Conservation (phyloP, 1,284 basidiomycete genomes). For the Trichosporon sp. region DNA sequence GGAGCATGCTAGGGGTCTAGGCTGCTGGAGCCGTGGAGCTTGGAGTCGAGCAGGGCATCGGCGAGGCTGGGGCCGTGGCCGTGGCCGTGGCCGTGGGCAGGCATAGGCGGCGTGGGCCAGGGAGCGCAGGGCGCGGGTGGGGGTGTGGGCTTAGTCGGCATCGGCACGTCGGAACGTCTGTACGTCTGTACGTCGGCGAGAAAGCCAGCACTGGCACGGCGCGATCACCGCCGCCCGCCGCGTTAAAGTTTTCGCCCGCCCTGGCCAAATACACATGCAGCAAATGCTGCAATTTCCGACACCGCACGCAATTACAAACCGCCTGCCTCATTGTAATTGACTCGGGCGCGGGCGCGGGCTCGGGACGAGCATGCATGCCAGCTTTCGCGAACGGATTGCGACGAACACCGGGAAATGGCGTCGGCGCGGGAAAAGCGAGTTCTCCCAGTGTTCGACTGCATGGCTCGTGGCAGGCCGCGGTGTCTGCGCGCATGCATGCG, state of each 20-base stretch:
- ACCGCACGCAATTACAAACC: neutral
- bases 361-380: no score
- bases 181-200: neutral
- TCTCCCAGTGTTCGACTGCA: neutral
- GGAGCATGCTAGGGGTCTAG: neutral
- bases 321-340: neutral
- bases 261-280: neutral
- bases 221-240: neutral
- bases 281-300: neutral
- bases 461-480: no score
- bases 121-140: neutral
- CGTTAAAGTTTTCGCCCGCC: neutral
- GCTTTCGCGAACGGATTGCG: neutral
- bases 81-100: no score
- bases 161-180: neutral
- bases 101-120: neutral
- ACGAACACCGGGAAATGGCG: neutral
- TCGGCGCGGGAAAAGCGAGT: neutral
- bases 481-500: neutral
- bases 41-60: no score
- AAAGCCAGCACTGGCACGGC: neutral
- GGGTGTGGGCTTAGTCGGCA: neutral
- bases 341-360: neutral
- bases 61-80: no score
- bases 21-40: neutral